phyloP scores from a whole-genome alignment of 1,284 basidiomycete genomes.

The Uromyces viciae-fabae region DNA sequence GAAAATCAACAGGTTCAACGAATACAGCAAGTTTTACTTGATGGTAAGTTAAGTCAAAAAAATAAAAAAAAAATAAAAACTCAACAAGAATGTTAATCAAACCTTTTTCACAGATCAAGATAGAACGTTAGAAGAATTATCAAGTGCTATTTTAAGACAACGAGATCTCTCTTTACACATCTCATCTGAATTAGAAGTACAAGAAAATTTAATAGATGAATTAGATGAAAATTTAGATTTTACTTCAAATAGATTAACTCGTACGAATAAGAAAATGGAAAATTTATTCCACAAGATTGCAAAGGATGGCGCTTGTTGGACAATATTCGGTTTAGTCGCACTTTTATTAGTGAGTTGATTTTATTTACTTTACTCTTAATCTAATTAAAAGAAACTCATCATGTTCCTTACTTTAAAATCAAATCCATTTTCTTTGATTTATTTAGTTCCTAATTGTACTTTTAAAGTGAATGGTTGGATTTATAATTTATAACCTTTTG shows the following conservation, averaged over 20 bases:
- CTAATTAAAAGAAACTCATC: background rate
- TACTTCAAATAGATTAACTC: constrained; percentile 25
- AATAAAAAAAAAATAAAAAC: background rate
- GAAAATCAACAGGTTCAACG: constrained; percentile 41
- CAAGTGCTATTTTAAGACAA: constrained; percentile 43
- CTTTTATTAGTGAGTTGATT: constrained; percentile 22
- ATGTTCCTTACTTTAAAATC: background rate
- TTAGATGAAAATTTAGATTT: constrained; percentile 39
- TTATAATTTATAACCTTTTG: too few relatives aligned
- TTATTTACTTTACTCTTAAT: background rate
- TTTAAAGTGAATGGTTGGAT: background rate
- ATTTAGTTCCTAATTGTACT: constrained; percentile 24
- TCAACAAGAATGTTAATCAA: background rate
- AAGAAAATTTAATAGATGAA: constrained; percentile 38
- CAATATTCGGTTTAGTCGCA: constrained; percentile 38
- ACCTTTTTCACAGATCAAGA: constrained; percentile 30
- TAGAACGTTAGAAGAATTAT: constrained; percentile 32
- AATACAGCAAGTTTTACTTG: constrained; percentile 36
- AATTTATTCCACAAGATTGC: constrained; percentile 35
- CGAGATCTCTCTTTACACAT: constrained; percentile 39
- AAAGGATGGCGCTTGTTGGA: constrained; percentile 44
- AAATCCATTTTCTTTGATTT: background rate
- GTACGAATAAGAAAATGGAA: constrained; percentile 33
- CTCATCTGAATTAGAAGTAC: constrained; percentile 39
- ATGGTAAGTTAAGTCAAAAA: constrained; percentile 12